A percentile compares a stretch with the other conserved stretches of the same genome.
Conservation (phyloP, 305 asterid genomes). For the Fraxinus floribunda region DNA sequence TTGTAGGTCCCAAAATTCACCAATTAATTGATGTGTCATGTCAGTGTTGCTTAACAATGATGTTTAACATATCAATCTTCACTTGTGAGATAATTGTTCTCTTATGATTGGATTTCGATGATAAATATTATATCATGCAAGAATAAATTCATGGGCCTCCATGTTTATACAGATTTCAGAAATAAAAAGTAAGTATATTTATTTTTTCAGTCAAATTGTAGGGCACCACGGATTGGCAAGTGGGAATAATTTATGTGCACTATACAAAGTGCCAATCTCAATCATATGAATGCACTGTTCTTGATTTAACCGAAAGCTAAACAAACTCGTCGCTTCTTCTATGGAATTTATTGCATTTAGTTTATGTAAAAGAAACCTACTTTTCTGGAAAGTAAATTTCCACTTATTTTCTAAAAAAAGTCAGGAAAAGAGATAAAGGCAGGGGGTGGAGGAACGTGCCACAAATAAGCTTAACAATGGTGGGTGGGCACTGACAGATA, state of each 20-base stretch:
- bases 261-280: not conserved
- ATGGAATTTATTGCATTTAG: not conserved
- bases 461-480: conserved; percentile 25
- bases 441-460: conserved; percentile 1
- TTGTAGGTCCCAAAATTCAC: not conserved
- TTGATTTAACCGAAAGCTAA: not conserved
- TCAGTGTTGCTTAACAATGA: not conserved
- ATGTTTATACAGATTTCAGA: not conserved
- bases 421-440: not conserved
- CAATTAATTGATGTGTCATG: not conserved
- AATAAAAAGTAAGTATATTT: not conserved
- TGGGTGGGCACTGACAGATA: conserved; percentile 9
- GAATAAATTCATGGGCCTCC: conserved; percentile 17
- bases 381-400: not conserved
- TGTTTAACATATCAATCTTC: not conserved
- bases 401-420: not conserved
- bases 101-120: not conserved
- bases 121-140: not conserved
- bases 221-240: not conserved
- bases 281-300: not conserved
- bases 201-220: not conserved
- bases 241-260: not conserved
- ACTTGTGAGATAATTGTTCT: not conserved
- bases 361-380: not conserved
- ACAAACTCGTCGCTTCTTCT: not conserved